Conservation (phyloP, 768 basidiomycete species). For the Pulveroboletus sp. region DNA sequence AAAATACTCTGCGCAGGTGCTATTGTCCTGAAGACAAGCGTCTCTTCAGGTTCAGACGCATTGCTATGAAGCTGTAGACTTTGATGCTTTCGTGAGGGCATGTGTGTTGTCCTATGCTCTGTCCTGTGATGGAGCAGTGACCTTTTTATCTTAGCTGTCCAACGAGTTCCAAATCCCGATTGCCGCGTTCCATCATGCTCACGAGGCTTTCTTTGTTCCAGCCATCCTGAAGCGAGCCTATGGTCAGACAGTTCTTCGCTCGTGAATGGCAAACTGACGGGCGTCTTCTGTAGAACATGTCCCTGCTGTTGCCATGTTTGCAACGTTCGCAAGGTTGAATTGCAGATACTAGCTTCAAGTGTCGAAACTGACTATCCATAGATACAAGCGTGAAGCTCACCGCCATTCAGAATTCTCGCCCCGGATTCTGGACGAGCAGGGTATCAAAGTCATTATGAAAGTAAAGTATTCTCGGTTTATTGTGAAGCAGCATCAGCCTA, state of each 20-base stretch:
- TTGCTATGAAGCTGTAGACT: conserved; percentile 62
- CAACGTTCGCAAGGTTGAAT: conserved; percentile 43
- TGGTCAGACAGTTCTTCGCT: conserved; percentile 31
- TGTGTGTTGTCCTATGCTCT: conserved; percentile 12
- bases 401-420: conserved; percentile 55
- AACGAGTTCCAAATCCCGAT: conserved; percentile 80
- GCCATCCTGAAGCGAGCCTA: conserved; percentile 67
- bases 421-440: conserved; percentile 46
- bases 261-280: background rate
- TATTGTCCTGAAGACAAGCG: background rate
- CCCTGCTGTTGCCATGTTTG: conserved; percentile 72
- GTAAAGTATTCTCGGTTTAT: conserved; percentile 16
- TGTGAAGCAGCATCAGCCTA: background rate
- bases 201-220: conserved; percentile 78
- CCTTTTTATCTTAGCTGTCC: conserved; percentile 42
- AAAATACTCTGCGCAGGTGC: background rate
- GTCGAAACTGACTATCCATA: background rate
- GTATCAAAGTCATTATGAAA: conserved; percentile 50
- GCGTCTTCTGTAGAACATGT: conserved; percentile 33
- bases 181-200: conserved; percentile 74
- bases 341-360: background rate
- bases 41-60: conserved; percentile 40
- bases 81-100: conserved; percentile 64
- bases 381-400: conserved; percentile 57
- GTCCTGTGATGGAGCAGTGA: background rate